Conservation (phyloP, 768 basidiomycete genomes). For the Rhodotorula toruloides region DNA sequence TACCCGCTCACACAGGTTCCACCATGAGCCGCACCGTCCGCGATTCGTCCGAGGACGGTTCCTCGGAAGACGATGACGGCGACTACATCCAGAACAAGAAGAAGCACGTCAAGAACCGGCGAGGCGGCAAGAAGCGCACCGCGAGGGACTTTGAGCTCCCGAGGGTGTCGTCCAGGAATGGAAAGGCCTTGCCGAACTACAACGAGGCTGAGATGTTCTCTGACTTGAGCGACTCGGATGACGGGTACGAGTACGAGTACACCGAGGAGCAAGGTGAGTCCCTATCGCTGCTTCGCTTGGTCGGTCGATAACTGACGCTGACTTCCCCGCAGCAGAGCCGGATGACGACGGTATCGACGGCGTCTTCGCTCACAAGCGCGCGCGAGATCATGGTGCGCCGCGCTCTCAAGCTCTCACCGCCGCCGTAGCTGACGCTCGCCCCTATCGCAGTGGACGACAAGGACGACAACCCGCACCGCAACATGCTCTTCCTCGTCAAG, state of each 20-base stretch:
- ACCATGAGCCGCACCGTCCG: background rate
- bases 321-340: background rate
- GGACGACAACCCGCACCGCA: conserved; percentile 34
- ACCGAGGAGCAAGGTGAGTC: conserved; percentile 30
- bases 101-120: conserved; percentile 48
- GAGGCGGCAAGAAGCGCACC: background rate
- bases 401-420: conserved; percentile 41
- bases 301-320: background rate
- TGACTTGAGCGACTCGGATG: conserved; percentile 41
- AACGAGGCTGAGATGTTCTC: conserved; percentile 38
- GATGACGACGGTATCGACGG: conserved; percentile 73
- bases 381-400: conserved; percentile 61
- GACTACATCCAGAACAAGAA: conserved; percentile 39
- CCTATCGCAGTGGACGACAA: conserved; percentile 18
- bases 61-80: conserved; percentile 26
- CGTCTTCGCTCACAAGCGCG: conserved; percentile 77
- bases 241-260: conserved; percentile 23
- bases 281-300: background rate
- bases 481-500: conserved; percentile 81
- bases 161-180: conserved; percentile 32
- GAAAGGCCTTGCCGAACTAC: conserved; percentile 42
- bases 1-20: background rate
- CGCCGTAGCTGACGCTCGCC: conserved; percentile 45
- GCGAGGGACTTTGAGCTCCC: conserved; percentile 33
- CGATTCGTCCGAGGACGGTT: conserved; percentile 22